Evolutionary conservation across 1,139 yeast genomes (phyloP), one percentile per base, ranked within the genome.

Genomic region (Kodamaea suecica): DNA sequence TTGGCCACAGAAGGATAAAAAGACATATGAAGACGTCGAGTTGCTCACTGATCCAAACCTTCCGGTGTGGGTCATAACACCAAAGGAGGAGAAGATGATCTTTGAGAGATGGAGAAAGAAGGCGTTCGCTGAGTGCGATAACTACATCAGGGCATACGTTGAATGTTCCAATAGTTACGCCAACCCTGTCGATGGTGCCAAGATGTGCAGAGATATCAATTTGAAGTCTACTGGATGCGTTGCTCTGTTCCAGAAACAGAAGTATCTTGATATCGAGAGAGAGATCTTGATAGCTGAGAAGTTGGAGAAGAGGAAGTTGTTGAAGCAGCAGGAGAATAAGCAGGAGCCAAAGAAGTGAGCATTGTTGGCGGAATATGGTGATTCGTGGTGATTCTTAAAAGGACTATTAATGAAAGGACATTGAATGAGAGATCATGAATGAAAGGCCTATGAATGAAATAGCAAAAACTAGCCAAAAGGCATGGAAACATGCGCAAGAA

Each of bases 31-130:
- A 25, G 70, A 63, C 30, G 59, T 66, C 5, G 70, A 66, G 25
- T 57, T 70, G 31, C 73, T 69, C 29, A 57, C 70, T 8, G 66
- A 70, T 47, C 74, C 74, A 19, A 63, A 61, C 45, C 59, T 84
- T 29, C 95, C 95, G 1, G 67, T 78, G 10, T 88, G 97, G 97
- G 76, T 86, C 48, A 67, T 88, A 27, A 78, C 94, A 0, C 95
- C 96, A 3, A 74, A 75, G 47, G 97, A 88, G 54, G 97, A 88
- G 54, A 82, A 82, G 59, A 77, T 81, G 46, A 80, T 87, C 23
- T 78, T 87, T 47, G 80, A 78, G 48, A 74, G 87, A 49, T 80
- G 94, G 79, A 84, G 87, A 59, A 78, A 72, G 42, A 74, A 73
- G 55, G 78, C 95, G 0, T 84, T 87, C 63, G 70, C 73, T 33